Evolutionary conservation across 2,329 filamentous ascomycete species (phyloP).

Genomic region (Fusarium sp.): DNA sequence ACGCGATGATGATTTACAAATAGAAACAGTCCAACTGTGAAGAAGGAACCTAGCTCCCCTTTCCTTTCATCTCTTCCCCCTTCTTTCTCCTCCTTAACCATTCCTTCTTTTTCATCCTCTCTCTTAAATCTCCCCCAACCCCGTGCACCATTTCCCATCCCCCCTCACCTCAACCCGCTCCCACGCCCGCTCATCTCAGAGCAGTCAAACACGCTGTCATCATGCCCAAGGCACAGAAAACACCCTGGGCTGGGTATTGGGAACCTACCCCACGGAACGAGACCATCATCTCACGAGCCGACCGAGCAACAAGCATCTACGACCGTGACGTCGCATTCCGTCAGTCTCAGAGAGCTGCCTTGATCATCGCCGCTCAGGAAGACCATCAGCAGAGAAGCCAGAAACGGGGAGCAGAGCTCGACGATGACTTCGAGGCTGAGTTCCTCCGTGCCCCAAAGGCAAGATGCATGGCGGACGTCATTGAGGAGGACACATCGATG

Average conservation of each 20-base stretch:
- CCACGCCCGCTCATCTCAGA: background rate
- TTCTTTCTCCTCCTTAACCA: background rate
- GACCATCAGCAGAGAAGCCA: background rate
- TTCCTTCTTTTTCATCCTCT: background rate
- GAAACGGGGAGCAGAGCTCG: background rate
- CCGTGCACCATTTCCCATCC: background rate
- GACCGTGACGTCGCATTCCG: background rate
- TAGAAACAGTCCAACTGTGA: background rate
- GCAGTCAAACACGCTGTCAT: background rate
- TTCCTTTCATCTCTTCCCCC: background rate
- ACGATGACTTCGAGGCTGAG: background rate
- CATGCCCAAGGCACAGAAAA: background rate
- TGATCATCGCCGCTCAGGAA: background rate
- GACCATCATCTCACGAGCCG: background rate
- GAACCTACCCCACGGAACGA: background rate
- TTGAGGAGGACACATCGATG: background rate
- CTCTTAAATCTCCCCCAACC: background rate
- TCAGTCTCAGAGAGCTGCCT: background rate
- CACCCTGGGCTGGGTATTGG: background rate
- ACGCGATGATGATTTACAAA: background rate
- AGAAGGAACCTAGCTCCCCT: background rate
- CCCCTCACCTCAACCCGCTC: background rate
- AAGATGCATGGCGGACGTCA: background rate
- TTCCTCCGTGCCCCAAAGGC: background rate
- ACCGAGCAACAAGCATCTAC: background rate